Base-by-base conservation (phyloP, 2,329 filamentous ascomycete genomes). In the Talaromyces sp. region DNA sequence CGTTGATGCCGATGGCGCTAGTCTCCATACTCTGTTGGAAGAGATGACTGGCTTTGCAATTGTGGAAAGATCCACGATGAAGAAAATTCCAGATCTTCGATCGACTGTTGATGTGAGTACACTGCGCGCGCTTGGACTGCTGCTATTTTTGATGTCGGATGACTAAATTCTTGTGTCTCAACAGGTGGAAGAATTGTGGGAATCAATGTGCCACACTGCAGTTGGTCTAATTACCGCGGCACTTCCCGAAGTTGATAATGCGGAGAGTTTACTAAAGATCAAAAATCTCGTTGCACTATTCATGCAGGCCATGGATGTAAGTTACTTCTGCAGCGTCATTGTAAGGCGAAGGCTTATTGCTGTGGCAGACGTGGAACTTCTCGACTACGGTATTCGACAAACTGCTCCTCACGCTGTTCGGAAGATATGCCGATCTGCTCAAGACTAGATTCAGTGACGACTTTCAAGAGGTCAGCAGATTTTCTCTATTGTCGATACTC, bases 11-110 rank as follows among this genome's bases (percentile, higher is more conserved):
- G 92, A 96, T 68, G 90, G 92, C 60, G 86, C 88, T 3, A 91
- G 90, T 57, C 79, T 99, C n/a, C 96, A 92, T 73, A 96, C 89
- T 73, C 79, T 99, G 16, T 79, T 99, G 3, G 95, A 99, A 76
- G 91, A 93, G 61, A 96, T 99, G 75, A 89, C 93, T 25, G 95
- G 95, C 0, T 99, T 99, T 76, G 92, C 93, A 6, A 97, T 99
- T 65, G 91, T 99, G 44, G 95, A 99, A 75, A 92, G 91, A 70
- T 91, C 92, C 9, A 99, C 95, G 0, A 92, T 97, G 87, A 88
- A 88, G 67, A 89, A 90, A 67, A 88, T 89, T 0, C 91, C 92
- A 1, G 91, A 95, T 70, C 80, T 99, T 57, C 87, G 95, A 66
- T 89, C 92, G 31, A 80, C 86, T 11, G 86, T 90, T 67, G 95